Conservation (phyloP, 1,284 basidiomycete species). For the Ustilago tritici region DNA sequence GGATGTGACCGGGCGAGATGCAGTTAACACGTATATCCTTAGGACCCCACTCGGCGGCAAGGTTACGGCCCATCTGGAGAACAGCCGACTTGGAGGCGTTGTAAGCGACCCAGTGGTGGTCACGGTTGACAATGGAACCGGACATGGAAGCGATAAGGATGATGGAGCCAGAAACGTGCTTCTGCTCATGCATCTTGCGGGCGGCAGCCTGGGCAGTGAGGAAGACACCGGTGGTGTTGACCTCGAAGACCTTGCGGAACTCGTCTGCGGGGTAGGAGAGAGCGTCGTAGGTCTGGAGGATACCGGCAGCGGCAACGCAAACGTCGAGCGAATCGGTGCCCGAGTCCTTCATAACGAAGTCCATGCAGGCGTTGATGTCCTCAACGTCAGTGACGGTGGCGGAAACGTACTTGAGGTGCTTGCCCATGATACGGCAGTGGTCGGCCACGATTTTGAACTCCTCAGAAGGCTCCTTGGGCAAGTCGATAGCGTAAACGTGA, state of each 20-base stretch:
- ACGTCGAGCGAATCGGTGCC: constrained; percentile 76
- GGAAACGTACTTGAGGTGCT: constrained; percentile 74
- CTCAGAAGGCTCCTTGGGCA: constrained; percentile 76
- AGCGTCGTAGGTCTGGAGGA: constrained; percentile 76
- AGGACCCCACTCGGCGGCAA: constrained; percentile 83
- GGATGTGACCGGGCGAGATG: constrained; percentile 67
- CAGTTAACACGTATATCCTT: constrained; percentile 74
- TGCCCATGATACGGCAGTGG: constrained; percentile 73
- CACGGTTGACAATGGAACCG: constrained; percentile 84
- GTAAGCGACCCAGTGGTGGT: constrained; percentile 79
- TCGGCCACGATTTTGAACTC: constrained; percentile 74
- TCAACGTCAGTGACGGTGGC: constrained; percentile 74
- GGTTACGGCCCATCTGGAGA: constrained; percentile 82
- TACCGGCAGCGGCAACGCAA: constrained; percentile 82
- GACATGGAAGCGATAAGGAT: constrained; percentile 88
- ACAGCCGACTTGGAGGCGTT: constrained; percentile 85
- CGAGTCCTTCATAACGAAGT: constrained; percentile 66
- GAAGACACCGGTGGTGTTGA: constrained; percentile 82
- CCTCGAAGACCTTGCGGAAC: constrained; percentile 77
- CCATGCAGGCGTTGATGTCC: constrained; percentile 67
- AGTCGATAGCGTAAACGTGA: constrained; percentile 81
- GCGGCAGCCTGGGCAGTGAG: constrained; percentile 84
- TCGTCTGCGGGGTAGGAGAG: constrained; percentile 79
- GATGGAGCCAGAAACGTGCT: constrained; percentile 81
- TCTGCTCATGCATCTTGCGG: constrained; percentile 77